These are phyloP conservation scores for Iris macrosiphon DNA, from an alignment of 106 monocot species.

Conservation along the genomic window DNA sequence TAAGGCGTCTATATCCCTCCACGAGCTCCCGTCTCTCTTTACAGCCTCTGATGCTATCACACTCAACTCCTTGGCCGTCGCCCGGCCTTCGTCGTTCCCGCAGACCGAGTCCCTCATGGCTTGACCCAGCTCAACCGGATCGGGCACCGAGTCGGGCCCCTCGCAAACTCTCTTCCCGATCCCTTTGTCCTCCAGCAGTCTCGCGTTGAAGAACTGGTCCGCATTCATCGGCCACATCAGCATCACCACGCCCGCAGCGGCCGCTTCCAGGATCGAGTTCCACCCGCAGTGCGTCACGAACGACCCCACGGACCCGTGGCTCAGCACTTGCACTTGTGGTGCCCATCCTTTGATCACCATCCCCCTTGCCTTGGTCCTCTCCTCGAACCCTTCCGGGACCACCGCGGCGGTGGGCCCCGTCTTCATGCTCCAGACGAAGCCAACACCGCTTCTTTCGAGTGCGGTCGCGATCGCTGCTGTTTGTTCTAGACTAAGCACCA, in stretches of 20 bases:
- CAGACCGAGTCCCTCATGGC: not conserved
- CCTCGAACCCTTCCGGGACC: slow-evolving; percentile 23
- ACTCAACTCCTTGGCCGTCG: not conserved
- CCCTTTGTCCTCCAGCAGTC: slow-evolving; percentile 20
- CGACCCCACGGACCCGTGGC: slow-evolving; percentile 16
- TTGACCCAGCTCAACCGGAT: not conserved
- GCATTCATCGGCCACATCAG: slow-evolving; percentile 39
- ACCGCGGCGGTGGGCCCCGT: not conserved
- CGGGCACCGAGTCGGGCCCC: not conserved
- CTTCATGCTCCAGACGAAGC: slow-evolving; percentile 13
- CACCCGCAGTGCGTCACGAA: slow-evolving; percentile 49
- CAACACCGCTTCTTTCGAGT: slow-evolving; percentile 25
- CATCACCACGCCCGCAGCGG: slow-evolving; percentile 18
- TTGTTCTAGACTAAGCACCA: slow-evolving; percentile 3
- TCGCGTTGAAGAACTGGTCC: slow-evolving; percentile 31
- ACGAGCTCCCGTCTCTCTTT: slow-evolving; percentile 15
- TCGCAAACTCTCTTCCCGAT: too few species aligned
- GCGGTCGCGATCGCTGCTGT: slow-evolving; percentile 17
- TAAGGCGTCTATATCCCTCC: slow-evolving; percentile 10
- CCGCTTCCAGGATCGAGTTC: slow-evolving; percentile 30
- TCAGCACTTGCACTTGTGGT: slow-evolving; percentile 20
- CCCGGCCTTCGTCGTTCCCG: not conserved
- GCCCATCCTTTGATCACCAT: slow-evolving; percentile 21
- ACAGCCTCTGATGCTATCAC: not conserved
- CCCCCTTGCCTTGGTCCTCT: slow-evolving; percentile 14